Base-by-base conservation (phyloP, 179 eudicot genomes). In the Actinidia arguta region DNA sequence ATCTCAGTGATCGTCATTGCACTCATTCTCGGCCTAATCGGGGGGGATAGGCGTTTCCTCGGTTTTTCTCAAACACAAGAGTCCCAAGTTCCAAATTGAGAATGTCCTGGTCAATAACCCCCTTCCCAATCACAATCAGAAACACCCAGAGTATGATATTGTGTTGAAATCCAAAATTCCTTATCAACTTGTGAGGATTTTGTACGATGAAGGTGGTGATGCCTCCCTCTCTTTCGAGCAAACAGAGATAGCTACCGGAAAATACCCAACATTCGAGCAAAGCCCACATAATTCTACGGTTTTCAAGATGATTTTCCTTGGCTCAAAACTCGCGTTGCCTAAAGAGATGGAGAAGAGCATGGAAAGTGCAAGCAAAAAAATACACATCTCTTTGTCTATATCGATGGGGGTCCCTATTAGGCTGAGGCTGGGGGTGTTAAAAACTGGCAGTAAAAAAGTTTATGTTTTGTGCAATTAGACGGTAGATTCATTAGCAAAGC, bases 401-500 rank as follows among this genome's bases (percentile, higher is more conserved):
- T 80, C 16, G 14, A 52, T 69, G 63, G 56, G 27, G 14, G 44
- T 55, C 6, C 82, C 73, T 2, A 71, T 78, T 51, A 31, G 68
- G 67, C 17, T 72, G 16, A 82, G 61, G 62, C 12, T 71, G 18
- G 78, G 78, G 66, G 72, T 36, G 16, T 77, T 58, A 39, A 71
- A 76, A 42, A 22, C 24, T 18, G 59, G 25, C 31, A 58, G 42
- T 61, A 78, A 25, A 58, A 76, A 56, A 25, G 9, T 73, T 47
- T 44, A 46, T 64, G 47, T 73, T 8, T 4, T 50, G 27, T 74
- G 80, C 79, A 66, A 62, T 73, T 27, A 74, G 51, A 73, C 22
- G 22, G 52, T 81, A n/a, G 80, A 82, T 44, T 63, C 36, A 8
- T 82, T 75, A 36, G 68, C 62, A 3, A 73, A 75, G 44, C 20